Conservation (phyloP, 192 early-diverging fungal species). For the Gigaspora rosea region DNA sequence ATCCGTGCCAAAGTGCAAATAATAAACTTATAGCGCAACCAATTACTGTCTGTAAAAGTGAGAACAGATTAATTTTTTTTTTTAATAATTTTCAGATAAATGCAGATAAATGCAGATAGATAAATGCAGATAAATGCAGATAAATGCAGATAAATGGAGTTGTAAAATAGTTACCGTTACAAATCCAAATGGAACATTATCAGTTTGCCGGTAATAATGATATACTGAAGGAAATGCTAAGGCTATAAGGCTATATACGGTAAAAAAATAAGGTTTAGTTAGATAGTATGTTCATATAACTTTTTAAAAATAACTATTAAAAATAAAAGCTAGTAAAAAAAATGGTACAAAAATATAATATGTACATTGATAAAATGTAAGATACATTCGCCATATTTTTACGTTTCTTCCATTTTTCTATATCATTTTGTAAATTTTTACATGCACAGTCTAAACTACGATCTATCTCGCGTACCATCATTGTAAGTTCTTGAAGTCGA, state of each 20-base stretch:
- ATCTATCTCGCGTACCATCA: slow-evolving; percentile 13
- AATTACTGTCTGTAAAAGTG: neutral
- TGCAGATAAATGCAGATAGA: too few relatives aligned
- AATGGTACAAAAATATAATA: neutral
- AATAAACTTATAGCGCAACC: neutral
- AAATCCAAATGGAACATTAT: neutral
- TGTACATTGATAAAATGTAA: slow-evolving; percentile 12
- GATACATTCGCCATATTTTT: slow-evolving; percentile 4
- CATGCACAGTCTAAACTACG: neutral
- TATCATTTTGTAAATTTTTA: slow-evolving; percentile 5
- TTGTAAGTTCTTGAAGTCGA: slow-evolving; percentile 16
- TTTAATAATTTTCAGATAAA: neutral
- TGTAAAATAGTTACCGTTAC: slow-evolving; percentile 5
- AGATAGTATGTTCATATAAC: neutral
- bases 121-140: too few relatives aligned
- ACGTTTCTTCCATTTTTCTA: slow-evolving; percentile 23
- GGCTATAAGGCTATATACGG: neutral
- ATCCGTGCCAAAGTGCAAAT: slow-evolving; percentile 13
- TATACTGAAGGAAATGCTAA: slow-evolving; percentile 8
- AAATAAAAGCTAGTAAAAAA: neutral
- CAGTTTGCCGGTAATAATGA: slow-evolving; percentile 9
- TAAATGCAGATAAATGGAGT: neutral
- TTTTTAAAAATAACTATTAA: neutral
- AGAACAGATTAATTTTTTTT: neutral
- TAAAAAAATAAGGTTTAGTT: neutral